These are phyloP conservation scores for Iris pallida DNA, from an alignment of 116 monocot species.

Conservation along the genomic window DNA sequence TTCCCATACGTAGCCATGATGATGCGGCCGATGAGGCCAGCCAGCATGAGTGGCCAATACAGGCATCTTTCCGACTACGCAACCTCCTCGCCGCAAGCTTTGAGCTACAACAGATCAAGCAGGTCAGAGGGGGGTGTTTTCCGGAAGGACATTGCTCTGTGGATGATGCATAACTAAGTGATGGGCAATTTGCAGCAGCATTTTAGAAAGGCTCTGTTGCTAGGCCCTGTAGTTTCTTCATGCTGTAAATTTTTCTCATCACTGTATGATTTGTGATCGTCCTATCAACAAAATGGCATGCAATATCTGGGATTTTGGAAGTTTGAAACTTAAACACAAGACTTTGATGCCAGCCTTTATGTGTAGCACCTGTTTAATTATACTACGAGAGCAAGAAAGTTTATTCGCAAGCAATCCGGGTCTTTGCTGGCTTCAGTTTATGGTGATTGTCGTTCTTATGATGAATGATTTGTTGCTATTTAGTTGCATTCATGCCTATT, in stretches of 20 bases:
- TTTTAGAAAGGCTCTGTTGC: not conserved
- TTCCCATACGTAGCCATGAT: slow-evolving; percentile 53
- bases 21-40: slow-evolving; percentile 26
- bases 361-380: too few relatives aligned
- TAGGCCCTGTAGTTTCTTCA: not conserved
- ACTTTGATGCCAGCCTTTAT: too few relatives aligned
- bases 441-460: too few relatives aligned
- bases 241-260: not conserved
- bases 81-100: not conserved
- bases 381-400: too few relatives aligned
- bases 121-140: slow-evolving; percentile 50
- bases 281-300: not conserved
- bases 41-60: slow-evolving; percentile 33
- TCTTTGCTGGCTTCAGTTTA: too few relatives aligned
- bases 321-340: too few relatives aligned
- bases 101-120: slow-evolving; percentile 14
- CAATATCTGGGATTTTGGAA: too few relatives aligned
- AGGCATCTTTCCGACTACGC: slow-evolving; percentile 28
- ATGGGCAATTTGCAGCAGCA: not conserved
- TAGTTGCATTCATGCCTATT: too few relatives aligned
- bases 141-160: slow-evolving; percentile 64
- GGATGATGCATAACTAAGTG: slow-evolving; percentile 42
- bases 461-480: too few relatives aligned
- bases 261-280: not conserved
- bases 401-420: too few relatives aligned